Evolutionary conservation across 768 basidiomycete species (phyloP).

Genomic region (Tephrocybe sp.): DNA sequence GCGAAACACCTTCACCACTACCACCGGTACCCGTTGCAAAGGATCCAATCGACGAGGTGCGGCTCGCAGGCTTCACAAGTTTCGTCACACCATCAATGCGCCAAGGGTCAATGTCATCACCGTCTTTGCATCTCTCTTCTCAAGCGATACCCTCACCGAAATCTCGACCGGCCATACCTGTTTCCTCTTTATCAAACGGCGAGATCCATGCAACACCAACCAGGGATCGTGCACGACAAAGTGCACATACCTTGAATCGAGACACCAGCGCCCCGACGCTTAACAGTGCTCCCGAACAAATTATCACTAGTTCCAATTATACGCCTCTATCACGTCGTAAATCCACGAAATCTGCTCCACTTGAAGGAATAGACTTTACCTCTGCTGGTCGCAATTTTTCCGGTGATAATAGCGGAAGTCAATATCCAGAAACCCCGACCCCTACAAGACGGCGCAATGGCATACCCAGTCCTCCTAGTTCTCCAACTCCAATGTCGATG

Average conservation of each 20-base stretch:
- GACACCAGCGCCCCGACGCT: slow-evolving; percentile 36
- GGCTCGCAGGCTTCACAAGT: slow-evolving; percentile 52
- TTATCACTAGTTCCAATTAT: slow-evolving; percentile 15
- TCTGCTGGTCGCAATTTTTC: slow-evolving; percentile 14
- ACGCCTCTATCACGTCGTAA: slow-evolving; percentile 28
- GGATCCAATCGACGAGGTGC: slow-evolving; percentile 33
- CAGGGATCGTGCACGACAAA: slow-evolving; percentile 41
- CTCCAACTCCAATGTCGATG: slow-evolving; percentile 42
- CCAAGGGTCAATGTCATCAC: slow-evolving; percentile 73
- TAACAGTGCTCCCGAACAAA: slow-evolving; percentile 17
- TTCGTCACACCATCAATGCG: slow-evolving; percentile 67
- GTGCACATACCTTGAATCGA: slow-evolving; percentile 28
- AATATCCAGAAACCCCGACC: slow-evolving; percentile 34
- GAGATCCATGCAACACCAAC: slow-evolving; percentile 44
- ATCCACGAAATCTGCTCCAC: slow-evolving; percentile 27
- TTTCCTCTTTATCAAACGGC: slow-evolving; percentile 45
- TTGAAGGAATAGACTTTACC: slow-evolving; percentile 25
- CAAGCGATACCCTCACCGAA: slow-evolving; percentile 53
- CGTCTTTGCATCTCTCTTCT: slow-evolving; percentile 63
- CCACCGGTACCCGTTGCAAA: slow-evolving; percentile 31
- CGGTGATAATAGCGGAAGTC: slow-evolving; percentile 15
- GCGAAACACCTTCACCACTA: slow-evolving; percentile 37
- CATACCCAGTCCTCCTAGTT: slow-evolving; percentile 42
- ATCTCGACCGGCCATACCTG: slow-evolving; percentile 44
- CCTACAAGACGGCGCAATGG: slow-evolving; percentile 34